Evolutionary conservation across 768 basidiomycete species (phyloP), one percentile per base, ranked within the genome.

Genomic region (Tremella mesenterica): DNA sequence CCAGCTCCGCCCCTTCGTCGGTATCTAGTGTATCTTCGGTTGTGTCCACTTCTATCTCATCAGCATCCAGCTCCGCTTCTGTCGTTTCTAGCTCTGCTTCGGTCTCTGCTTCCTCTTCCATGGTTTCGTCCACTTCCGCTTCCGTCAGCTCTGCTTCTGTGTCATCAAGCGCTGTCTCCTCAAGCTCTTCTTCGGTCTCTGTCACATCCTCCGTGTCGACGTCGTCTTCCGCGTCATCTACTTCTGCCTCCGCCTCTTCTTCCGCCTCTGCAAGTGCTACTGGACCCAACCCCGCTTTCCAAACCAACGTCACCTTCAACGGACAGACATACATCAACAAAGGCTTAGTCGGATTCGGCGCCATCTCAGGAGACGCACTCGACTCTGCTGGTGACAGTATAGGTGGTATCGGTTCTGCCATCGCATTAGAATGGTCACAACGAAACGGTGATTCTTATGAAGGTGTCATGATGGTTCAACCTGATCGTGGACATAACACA

Each of bases 361-460:
- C 50, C 1, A 54, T 67, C 39, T 18, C 50, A 13, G 52, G 62
- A 10, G 52, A 58, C 29, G 47, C 48, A 1, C 29, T 52, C 5
- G 65, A 67, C 46, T 61, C 59, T 1, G 50, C 38, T 12, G 65
- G 65, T 30, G 59, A 63, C 38, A 67, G 61, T 6, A 53, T 67
- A 34, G 83, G 83, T 20, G 82, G 81, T 9, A 77, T 83, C 18
- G 83, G 83, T 16, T 81, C 81, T 49, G 81, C 81, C 1, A 81
- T 83, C 20, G 77, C 81, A 1, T 57, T 84, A 52, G 79, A 83
- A 69, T 59, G 59, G 6, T 56, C 60, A 48, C 18, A 46, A 28
- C 27, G 31, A 12, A 41, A 48, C 6, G 34, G 38, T 8, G 45
- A 78, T 53, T 79, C 78, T 1, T 81, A 76, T 62, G 69, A 72